A percentile compares a stretch with the other conserved stretches of the same genome.
Conservation (phyloP, 2,329 filamentous ascomycete species). For the Venturia asperata region DNA sequence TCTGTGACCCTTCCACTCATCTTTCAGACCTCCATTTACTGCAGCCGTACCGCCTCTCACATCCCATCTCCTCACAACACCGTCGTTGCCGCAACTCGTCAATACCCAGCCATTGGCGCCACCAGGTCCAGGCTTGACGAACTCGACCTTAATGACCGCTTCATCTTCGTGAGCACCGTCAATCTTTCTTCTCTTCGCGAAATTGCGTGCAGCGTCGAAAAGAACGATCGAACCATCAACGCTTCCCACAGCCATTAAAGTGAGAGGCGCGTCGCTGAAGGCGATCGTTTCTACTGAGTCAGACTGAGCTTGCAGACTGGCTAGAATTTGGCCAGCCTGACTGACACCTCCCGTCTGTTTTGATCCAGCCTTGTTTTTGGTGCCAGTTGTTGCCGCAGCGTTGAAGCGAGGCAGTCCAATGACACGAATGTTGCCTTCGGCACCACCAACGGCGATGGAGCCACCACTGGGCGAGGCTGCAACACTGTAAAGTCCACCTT, state of each 20-base stretch:
- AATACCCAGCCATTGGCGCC: constrained; percentile 52
- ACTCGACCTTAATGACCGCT: constrained; percentile 88
- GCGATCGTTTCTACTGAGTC: constrained; percentile 72
- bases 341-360: constrained; percentile 41
- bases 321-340: constrained; percentile 67
- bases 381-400: constrained; percentile 28
- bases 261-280: constrained; percentile 55
- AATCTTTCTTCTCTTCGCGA: constrained; percentile 78
- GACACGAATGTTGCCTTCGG: constrained; percentile 76
- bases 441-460: constrained; percentile 80
- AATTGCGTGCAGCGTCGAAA: constrained; percentile 79
- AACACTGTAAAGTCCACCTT: constrained; percentile 84
- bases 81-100: constrained; percentile 87
- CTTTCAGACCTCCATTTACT: constrained; percentile 62
- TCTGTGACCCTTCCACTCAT: constrained; percentile 86
- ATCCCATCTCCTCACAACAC: constrained; percentile 86
- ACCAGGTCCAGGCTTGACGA: constrained; percentile 49
- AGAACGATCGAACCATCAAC: constrained; percentile 68
- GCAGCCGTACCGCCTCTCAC: constrained; percentile 59
- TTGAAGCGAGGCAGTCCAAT: constrained; percentile 68
- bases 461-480: constrained; percentile 73
- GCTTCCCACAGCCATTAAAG: constrained; percentile 54
- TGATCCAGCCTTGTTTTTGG: constrained; percentile 41
- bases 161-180: constrained; percentile 65
- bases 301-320: constrained; percentile 70